Conservation (phyloP, 2,329 filamentous ascomycete genomes). For the Fusarium sp. region DNA sequence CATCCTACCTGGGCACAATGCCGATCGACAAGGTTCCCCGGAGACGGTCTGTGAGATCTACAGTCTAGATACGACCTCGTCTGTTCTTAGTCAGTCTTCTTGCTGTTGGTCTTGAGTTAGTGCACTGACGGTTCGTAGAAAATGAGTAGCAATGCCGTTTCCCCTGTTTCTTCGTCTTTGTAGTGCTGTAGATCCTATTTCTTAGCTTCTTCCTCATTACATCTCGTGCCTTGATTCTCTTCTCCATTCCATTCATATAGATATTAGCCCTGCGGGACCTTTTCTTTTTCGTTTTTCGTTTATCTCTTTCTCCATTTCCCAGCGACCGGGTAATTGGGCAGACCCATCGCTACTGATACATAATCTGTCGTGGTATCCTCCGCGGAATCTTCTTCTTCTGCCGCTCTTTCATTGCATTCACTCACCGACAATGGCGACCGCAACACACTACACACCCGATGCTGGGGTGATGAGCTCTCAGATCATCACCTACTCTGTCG, state of each 20-base stretch:
- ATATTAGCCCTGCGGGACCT: background rate
- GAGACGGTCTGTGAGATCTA: constrained; percentile 13
- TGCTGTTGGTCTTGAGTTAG: constrained; percentile 1
- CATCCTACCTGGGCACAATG: background rate
- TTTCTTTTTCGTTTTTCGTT: background rate
- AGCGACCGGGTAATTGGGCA: background rate
- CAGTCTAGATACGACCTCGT: background rate
- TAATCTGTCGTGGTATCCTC: background rate
- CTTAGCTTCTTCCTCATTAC: background rate
- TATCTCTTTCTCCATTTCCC: background rate
- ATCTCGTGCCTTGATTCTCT: background rate
- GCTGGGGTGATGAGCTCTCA: constrained; percentile 23
- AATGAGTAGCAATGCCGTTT: background rate
- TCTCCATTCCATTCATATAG: background rate
- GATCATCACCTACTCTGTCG: constrained; percentile 21
- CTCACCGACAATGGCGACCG: background rate
- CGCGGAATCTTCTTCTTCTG: background rate
- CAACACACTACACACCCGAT: constrained; percentile 8
- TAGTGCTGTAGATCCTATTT: background rate
- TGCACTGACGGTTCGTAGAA: background rate
- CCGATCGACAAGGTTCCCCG: constrained; percentile 14
- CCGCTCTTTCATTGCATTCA: background rate
- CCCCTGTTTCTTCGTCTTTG: background rate
- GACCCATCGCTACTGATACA: background rate
- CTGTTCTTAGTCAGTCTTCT: background rate